Base-by-base conservation (phyloP, 768 basidiomycete genomes). In the Paxillus rubicundulus region DNA sequence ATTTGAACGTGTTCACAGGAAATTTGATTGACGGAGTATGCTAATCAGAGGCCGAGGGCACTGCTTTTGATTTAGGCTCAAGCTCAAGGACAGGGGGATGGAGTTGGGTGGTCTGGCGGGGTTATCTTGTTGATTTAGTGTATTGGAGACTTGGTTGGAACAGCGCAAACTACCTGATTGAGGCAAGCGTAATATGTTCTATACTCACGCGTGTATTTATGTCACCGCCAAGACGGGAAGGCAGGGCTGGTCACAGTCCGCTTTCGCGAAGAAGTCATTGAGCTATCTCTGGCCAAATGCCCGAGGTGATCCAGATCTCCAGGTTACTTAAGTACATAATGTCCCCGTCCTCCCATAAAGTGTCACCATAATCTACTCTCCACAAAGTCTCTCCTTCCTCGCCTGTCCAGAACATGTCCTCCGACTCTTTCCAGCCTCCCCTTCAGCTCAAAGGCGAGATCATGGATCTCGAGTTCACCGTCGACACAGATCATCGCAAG, bases 401-500 rank as follows among this genome's bases (percentile, higher is more conserved):
- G 53, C 53, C 56, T 50, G 47, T 33, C 18, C 10, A 9, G 13
- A 33, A 77, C 76, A 82, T 83, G 75, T 67, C 77, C 72, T 70
- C 81, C 66, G 76, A 81, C 66, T 68, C 75, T 55, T 80, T 78
- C 64, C 78, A 76, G 60, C 75, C 79, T 21, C 52, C 71, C 56
- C 69, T 82, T 47, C 86, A 86, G 63, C 79, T 85, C 67, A 88
- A 88, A 69, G 82, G 84, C 67, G 85, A 86, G 69, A 77, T 86
- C 58, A 85, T 88, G 81, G 87, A 89, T 71, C 77, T 88, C 52
- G 87, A 89, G 61, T 86, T 85, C 72, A 79, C 79, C 50, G 72
- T 82, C 52, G 86, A 87, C 70, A 85, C 81, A 18, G 82, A 86
- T 74, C 85, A 87, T 61, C 79, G 89, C 72, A 92, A 88, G 68